A percentile compares a stretch with the other conserved stretches of the same genome.
Conservation (phyloP, 75 land plant species). For the Pinus albicaulis region DNA sequence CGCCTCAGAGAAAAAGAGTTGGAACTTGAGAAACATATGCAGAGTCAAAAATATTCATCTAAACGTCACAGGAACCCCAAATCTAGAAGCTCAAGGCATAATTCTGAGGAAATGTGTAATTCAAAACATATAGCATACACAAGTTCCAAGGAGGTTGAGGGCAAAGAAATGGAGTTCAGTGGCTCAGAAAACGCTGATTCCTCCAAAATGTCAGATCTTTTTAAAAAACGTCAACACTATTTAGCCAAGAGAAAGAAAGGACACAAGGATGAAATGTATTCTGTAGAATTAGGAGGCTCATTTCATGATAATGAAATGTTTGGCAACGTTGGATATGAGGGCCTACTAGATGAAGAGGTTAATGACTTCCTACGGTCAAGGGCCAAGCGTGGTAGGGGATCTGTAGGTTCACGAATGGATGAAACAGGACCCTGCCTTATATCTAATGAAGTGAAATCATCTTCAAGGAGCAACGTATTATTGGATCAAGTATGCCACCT, state of each 20-base stretch:
- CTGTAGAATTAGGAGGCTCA: constrained; percentile 7
- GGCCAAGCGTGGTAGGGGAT: constrained; percentile 85
- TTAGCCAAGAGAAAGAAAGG: constrained; percentile 10
- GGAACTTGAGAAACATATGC: constrained; percentile 44
- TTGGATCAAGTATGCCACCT: constrained; percentile 61
- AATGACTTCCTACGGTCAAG: constrained; percentile 77
- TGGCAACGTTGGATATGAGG: constrained; percentile 27
- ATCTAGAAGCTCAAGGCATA: background rate
- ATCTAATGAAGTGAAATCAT: background rate
- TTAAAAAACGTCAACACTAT: background rate
- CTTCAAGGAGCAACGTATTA: constrained; percentile 45
- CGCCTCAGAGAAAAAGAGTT: constrained; percentile 64
- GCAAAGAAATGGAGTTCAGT: background rate
- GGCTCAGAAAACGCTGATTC: constrained; percentile 1
- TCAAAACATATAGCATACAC: background rate
- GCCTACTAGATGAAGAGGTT: constrained; percentile 77
- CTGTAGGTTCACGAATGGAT: constrained; percentile 93
- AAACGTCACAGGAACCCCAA: background rate
- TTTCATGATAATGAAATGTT: constrained; percentile 5
- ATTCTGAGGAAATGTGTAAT: background rate
- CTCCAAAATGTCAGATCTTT: constrained; percentile 4
- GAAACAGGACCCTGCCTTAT: constrained; percentile 83
- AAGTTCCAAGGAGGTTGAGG: background rate
- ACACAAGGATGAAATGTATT: background rate
- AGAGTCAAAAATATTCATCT: background rate